Percentiles rank a stretch among this genome's conserved stretches.
Evolutionary conservation across 345 rosid genomes (phyloP).

Genomic region (Populus deltoides): DNA sequence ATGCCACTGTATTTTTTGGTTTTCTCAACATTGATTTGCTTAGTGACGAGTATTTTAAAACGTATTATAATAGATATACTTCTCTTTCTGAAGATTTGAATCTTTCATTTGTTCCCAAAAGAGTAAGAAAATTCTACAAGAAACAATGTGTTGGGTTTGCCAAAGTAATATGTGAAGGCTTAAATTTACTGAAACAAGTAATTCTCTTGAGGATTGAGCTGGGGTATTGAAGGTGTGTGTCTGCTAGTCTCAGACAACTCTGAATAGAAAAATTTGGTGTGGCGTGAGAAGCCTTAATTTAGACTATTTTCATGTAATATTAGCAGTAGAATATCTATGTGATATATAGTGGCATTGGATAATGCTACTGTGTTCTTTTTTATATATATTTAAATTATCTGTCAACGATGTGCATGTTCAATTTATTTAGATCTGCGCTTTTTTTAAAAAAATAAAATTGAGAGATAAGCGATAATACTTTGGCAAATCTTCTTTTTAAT

Average conservation of each 20-base stretch:
- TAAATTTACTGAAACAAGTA: constrained; percentile 3
- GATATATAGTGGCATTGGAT: neutral
- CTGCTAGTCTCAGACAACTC: constrained; percentile 29
- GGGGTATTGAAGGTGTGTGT: constrained; percentile 16
- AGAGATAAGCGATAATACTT: neutral
- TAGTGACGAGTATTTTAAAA: constrained; percentile 5
- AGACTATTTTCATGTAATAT: neutral
- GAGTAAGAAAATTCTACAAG: neutral
- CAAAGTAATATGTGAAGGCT: constrained; percentile 15
- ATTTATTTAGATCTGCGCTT: neutral
- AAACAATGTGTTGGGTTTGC: constrained; percentile 15
- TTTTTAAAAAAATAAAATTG: too few relatives aligned
- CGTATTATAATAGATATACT: constrained; percentile 15
- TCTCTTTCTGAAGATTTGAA: constrained; percentile 34
- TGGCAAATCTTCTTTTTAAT: neutral
- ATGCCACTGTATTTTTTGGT: constrained; percentile 7
- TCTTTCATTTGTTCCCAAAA: neutral
- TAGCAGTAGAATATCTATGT: neutral
- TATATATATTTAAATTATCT: neutral
- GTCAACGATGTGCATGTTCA: neutral
- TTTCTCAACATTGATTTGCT: constrained; percentile 9
- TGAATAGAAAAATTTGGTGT: constrained; percentile 1
- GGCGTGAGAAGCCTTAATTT: neutral
- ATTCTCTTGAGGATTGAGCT: constrained; percentile 26
- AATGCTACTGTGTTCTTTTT: neutral